Evolutionary conservation across 352 stramenopile species (phyloP), one percentile per base, ranked within the genome.

Genomic region (Pythium periplocum): DNA sequence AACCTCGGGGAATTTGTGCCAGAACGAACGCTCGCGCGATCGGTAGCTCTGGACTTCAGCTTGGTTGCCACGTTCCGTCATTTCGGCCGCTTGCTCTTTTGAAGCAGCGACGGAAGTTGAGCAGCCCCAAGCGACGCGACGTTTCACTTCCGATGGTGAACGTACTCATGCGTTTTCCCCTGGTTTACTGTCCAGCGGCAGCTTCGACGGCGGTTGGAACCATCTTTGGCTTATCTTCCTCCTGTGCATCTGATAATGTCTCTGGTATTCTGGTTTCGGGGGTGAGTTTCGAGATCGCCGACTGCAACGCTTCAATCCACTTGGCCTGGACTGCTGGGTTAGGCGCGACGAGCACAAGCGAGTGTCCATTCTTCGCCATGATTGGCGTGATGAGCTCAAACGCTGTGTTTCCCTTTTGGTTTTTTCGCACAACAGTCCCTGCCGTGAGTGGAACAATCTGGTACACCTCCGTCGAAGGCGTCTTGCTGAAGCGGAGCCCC

Each of bases 371-470:
- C 34, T 61, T 67, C 8, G 78, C 78, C 80, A 91, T 88, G 6
- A 75, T 51, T 43, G 75, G 75, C 37, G 78, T 91, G 61, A 91
- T 68, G 45, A 89, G 51, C 67, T 91, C 80, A 48, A 91, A 86
- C 57, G 71, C 86, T 57, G 85, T 87, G 71, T 87, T 86, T 44
- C 84, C 68, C 64, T 88, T 91, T 10, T 69, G 62, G 7, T 75
- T 84, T 65, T 84, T 86, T 32, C 75, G 72, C 43, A 91, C 78
- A 3, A 80, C 49, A 2, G 80, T 91, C 30, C 81, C 69, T 32
- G 63, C 61, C 9, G 78, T 84, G 53, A 89, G 69, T 31, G 72
- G 77, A n/a, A 88, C 72, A 45, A 87, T 87, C 60, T 87, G 78
- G 48, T 86, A 88, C 34, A 87, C 69, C 60, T 88, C 77, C 12